phyloP scores from a whole-genome alignment of 352 stramenopile genomes.

The Phytophthora chlamydospora region DNA sequence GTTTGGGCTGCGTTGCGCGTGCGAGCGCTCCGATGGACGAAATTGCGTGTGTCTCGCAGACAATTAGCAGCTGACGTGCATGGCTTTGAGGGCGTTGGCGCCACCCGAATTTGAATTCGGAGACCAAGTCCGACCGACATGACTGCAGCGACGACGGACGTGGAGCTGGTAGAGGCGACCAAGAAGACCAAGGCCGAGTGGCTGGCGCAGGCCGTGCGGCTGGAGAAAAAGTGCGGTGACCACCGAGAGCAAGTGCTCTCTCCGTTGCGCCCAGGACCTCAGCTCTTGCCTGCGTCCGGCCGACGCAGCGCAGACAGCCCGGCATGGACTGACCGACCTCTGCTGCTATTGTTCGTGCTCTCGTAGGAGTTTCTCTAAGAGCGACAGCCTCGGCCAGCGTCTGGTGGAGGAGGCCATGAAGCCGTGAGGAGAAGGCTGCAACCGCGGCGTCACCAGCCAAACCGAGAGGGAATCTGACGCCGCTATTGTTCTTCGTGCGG shows the following conservation, averaged over 20 bases:
- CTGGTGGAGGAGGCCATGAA: slow-evolving; percentile 40
- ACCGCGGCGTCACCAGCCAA: neutral
- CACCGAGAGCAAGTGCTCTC: slow-evolving; percentile 1
- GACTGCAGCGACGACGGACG: neutral
- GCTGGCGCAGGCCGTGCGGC: slow-evolving; percentile 34
- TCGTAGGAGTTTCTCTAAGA: slow-evolving; percentile 46
- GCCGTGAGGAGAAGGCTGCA: slow-evolving; percentile 8
- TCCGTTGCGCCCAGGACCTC: too few relatives aligned
- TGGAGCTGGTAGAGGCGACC: slow-evolving; percentile 35
- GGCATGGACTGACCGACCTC: neutral
- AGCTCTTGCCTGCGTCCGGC: too few relatives aligned
- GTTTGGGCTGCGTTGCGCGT: too few relatives aligned
- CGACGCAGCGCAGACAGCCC: too few relatives aligned
- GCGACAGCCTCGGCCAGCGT: slow-evolving; percentile 44
- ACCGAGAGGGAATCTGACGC: too few relatives aligned
- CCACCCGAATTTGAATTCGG: slow-evolving; percentile 9
- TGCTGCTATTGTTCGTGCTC: slow-evolving; percentile 21
- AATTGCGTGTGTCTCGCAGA: neutral
- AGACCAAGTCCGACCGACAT: too few relatives aligned
- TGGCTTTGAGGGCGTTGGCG: neutral
- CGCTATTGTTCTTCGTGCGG: slow-evolving; percentile 5
- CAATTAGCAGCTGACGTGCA: slow-evolving; percentile 3
- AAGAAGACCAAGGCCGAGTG: slow-evolving; percentile 37
- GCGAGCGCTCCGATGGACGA: neutral
- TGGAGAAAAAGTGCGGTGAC: slow-evolving; percentile 34